These are phyloP conservation scores for Rubia balearica DNA, from an alignment of 305 asterid species.

Conservation along the genomic window DNA sequence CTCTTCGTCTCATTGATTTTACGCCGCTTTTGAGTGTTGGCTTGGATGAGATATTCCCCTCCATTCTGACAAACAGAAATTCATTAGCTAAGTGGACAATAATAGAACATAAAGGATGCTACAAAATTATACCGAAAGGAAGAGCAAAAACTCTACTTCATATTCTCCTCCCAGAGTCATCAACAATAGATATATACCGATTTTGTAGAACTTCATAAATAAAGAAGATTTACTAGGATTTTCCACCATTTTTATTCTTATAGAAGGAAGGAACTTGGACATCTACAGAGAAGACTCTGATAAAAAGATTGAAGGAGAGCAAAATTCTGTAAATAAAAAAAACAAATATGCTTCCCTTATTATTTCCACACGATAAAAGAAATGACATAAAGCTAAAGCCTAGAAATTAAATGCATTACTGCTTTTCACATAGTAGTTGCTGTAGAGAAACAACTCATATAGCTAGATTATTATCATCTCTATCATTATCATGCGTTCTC, in stretches of 20 bases:
- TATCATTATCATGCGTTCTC: background rate
- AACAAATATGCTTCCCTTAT: background rate
- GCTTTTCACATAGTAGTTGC: background rate
- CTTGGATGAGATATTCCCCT: conserved; percentile 72
- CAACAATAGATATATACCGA: background rate
- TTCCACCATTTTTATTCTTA: background rate
- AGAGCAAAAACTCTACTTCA: background rate
- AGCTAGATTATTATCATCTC: background rate
- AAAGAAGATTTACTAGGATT: background rate
- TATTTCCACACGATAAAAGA: background rate
- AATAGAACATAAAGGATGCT: background rate
- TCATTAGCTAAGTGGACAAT: background rate
- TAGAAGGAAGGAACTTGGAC: background rate
- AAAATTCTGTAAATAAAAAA: background rate
- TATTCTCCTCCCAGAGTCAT: background rate
- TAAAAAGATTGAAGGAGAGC: background rate
- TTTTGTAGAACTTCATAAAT: background rate
- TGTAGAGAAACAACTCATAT: background rate
- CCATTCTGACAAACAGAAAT: conserved; percentile 49
- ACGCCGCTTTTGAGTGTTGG: conserved; percentile 78
- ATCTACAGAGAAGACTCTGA: background rate
- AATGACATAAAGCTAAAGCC: background rate
- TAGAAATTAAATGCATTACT: background rate
- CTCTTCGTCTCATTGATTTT: conserved; percentile 53
- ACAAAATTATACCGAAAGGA: background rate